Evolutionary conservation across 1,284 basidiomycete species (phyloP).

Genomic region (Moniliophthora roreri): DNA sequence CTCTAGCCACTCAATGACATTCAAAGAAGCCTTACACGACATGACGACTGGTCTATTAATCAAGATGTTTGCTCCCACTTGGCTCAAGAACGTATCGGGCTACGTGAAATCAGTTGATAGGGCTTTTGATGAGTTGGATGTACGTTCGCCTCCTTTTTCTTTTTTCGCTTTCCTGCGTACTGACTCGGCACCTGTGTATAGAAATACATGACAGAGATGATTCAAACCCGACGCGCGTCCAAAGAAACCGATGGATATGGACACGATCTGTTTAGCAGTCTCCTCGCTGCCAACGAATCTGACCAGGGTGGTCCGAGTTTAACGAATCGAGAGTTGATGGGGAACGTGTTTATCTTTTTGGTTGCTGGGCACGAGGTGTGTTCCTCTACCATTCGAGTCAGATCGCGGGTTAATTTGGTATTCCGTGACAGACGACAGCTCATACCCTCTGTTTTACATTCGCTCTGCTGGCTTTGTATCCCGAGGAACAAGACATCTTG

Average conservation of each 20-base stretch:
- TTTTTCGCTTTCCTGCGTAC: no score
- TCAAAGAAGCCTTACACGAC: not conserved
- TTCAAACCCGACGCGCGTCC: not conserved
- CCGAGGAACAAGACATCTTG: slow-evolving; percentile 35
- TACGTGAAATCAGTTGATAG: not conserved
- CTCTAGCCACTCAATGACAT: not conserved
- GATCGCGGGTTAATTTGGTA: no score
- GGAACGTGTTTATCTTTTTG: slow-evolving; percentile 3
- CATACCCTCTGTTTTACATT: slow-evolving; percentile 35
- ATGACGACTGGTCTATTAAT: not conserved
- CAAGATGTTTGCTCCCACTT: not conserved
- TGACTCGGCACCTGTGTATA: no score
- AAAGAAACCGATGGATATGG: not conserved
- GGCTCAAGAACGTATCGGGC: not conserved
- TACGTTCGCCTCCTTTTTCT: not conserved
- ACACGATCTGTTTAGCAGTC: not conserved
- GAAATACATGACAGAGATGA: slow-evolving; percentile 5
- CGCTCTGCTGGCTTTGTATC: slow-evolving; percentile 35
- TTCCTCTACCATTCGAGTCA: no score
- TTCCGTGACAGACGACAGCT: no score
- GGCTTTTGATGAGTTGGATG: not conserved
- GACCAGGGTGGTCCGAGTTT: not conserved
- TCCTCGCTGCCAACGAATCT: not conserved
- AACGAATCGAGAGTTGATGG: not conserved
- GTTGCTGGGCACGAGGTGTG: slow-evolving; percentile 6